These are phyloP conservation scores for Cytospora leucostoma DNA, from an alignment of 2,329 filamentous ascomycete species.

Conservation along the genomic window DNA sequence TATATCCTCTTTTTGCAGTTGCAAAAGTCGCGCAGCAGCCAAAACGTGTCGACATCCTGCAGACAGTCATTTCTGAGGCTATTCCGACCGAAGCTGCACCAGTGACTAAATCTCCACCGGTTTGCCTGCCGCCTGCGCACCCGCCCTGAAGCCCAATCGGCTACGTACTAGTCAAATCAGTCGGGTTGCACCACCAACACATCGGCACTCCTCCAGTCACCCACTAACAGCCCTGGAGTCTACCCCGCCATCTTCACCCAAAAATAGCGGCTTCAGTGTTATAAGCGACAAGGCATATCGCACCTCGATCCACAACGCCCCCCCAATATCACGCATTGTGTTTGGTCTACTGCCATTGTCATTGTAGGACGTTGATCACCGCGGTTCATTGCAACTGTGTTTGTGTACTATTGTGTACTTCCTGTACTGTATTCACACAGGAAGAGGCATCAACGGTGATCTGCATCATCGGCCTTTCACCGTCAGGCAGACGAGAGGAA, in stretches of 20 bases:
- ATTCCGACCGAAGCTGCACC: conserved; percentile 28
- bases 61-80: conserved; percentile 29
- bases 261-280: conserved; percentile 17
- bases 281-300: conserved; percentile 3
- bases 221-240: conserved; percentile 16
- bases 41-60: conserved; percentile 11
- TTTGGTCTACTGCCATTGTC: conserved; percentile 2
- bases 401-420: neutral
- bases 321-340: neutral
- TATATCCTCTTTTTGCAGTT: conserved; percentile 30
- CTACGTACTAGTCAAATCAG: neutral
- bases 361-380: conserved; percentile 6
- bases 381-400: neutral
- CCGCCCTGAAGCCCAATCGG: conserved; percentile 7
- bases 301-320: conserved; percentile 13
- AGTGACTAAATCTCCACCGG: conserved; percentile 23
- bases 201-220: conserved; percentile 6
- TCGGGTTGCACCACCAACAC: conserved; percentile 6
- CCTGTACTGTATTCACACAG: conserved; percentile 1
- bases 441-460: neutral
- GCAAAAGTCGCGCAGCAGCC: conserved; percentile 19
- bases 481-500: neutral
- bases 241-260: conserved; percentile 10
- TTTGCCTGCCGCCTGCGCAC: conserved; percentile 19
- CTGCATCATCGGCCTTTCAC: neutral